Conservation (phyloP, 768 basidiomycete species). For the Kwoniella bestiolae region DNA sequence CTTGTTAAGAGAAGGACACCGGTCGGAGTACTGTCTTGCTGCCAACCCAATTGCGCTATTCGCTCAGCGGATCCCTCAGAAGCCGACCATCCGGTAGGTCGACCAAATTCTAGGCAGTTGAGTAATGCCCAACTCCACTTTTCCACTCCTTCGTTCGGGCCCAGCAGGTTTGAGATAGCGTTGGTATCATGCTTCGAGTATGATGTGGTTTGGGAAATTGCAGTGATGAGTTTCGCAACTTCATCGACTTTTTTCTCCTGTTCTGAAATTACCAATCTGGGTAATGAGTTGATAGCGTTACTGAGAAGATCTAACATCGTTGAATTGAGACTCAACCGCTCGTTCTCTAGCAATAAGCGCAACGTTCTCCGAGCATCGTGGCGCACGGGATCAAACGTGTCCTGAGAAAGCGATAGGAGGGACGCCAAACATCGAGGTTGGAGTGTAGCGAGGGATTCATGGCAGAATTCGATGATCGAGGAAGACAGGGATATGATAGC, state of each 20-base stretch:
- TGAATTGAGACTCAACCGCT: slow-evolving; percentile 58
- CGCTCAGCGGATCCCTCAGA: slow-evolving; percentile 17
- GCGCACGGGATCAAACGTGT: slow-evolving; percentile 45
- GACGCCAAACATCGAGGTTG: slow-evolving; percentile 72
- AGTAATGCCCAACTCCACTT: slow-evolving; percentile 90
- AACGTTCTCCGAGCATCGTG: slow-evolving; percentile 26
- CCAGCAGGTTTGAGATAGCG: slow-evolving; percentile 64
- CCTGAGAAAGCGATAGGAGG: slow-evolving; percentile 67
- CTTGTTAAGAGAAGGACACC: slow-evolving; percentile 2
- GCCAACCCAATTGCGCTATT: slow-evolving; percentile 43
- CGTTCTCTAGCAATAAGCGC: slow-evolving; percentile 12
- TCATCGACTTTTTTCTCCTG: slow-evolving; percentile 77
- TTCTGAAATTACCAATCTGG: slow-evolving; percentile 70
- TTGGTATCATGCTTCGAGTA: slow-evolving; percentile 19
- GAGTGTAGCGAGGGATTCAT: slow-evolving; percentile 65
- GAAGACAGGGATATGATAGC: slow-evolving; percentile 27
- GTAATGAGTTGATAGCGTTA: slow-evolving; percentile 71
- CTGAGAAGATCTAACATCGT: slow-evolving; percentile 66
- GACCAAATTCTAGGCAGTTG: slow-evolving; percentile 78
- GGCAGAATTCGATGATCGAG: slow-evolving; percentile 25
- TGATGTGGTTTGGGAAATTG: slow-evolving; percentile 66
- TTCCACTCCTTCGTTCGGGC: slow-evolving; percentile 81
- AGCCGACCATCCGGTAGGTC: slow-evolving; percentile 46
- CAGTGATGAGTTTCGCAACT: slow-evolving; percentile 69
- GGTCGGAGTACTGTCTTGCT: slow-evolving; percentile 12